Percentiles rank a stretch among this genome's conserved stretches.
Conservation (phyloP, 2,329 filamentous ascomycete genomes). For the Dactylonectria estremocensis region DNA sequence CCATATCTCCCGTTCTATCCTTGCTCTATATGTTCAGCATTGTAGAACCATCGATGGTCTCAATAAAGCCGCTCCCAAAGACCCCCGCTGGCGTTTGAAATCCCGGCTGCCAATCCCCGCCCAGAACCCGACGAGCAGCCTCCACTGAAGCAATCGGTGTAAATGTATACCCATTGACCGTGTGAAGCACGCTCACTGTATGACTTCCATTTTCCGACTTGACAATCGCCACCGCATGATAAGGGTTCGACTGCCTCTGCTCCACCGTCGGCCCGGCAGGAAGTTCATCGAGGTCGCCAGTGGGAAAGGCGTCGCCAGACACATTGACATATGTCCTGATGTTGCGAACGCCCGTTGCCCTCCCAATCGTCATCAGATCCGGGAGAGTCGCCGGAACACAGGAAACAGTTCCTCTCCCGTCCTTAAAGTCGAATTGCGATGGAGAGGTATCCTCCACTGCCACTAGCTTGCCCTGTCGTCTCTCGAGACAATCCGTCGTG, state of each 20-base stretch:
- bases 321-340: too few relatives aligned
- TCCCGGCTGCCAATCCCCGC: background rate
- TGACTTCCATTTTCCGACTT: too few relatives aligned
- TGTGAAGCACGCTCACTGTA: slow-evolving; percentile 14
- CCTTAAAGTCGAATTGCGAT: background rate
- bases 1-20: too few relatives aligned
- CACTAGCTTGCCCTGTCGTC: background rate
- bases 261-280: too few relatives aligned
- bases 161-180: slow-evolving; percentile 11
- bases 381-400: background rate
- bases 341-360: too few relatives aligned
- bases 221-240: too few relatives aligned
- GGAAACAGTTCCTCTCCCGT: background rate
- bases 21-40: too few relatives aligned
- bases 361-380: slow-evolving; percentile 14
- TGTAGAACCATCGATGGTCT: too few relatives aligned
- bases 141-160: background rate
- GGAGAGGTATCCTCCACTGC: background rate
- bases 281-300: too few relatives aligned
- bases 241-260: too few relatives aligned
- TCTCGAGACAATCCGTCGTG: background rate
- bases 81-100: slow-evolving; percentile 7
- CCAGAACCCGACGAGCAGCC: background rate
- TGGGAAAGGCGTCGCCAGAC: too few relatives aligned
- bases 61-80: slow-evolving; percentile 1